Evolutionary conservation across 768 basidiomycete species (phyloP), one percentile per base, ranked within the genome.

Genomic region (Boletus coccyginus): DNA sequence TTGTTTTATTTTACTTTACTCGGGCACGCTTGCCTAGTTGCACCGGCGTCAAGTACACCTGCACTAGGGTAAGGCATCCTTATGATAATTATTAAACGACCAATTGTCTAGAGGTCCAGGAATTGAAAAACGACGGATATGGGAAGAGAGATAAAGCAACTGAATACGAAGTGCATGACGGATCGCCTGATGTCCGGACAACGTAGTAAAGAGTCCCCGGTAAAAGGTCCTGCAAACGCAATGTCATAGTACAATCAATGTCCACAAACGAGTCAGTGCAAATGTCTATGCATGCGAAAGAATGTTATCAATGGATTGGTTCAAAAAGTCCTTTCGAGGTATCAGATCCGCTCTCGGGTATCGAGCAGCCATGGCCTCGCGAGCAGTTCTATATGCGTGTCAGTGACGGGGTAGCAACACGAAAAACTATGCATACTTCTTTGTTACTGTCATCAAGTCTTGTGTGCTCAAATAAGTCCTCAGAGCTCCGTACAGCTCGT

Each of bases 401-500:
- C 53, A 64, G 63, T 44, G 19, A 52, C 0, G 13, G 10, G 9
- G 31, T n/a, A 32, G 54, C 19, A 21, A 45, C 9, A 40, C n/a
- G 11, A 41, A 51, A 29, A 44, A 43, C 13, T 2, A 48, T 2
- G 3, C 83, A 64, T 61, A 86, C 81, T 83, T 85, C 76, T 85
- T 85, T 59, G 83, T 85, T 45, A 88, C 84, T n/a, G 77, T 78
- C 86, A 88, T 86, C 60, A 87, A 67, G 66, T 89, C 85, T 62
- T 87, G 84, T 24, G 81, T 81, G 50, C 84, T 81, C 53, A 89
- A 64, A 63, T 84, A 86, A 24, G 75, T 75, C 50, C 81, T 75
- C 17, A 88, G 70, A 17, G 82, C 78, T 16, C 68, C 77, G 60
- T 85, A 74, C 43, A 88, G 61, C 60, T 86, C 85, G 14, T 85